phyloP scores from a whole-genome alignment of 495 filamentous ascomycete species.

The Penicilliopsis zonata region DNA sequence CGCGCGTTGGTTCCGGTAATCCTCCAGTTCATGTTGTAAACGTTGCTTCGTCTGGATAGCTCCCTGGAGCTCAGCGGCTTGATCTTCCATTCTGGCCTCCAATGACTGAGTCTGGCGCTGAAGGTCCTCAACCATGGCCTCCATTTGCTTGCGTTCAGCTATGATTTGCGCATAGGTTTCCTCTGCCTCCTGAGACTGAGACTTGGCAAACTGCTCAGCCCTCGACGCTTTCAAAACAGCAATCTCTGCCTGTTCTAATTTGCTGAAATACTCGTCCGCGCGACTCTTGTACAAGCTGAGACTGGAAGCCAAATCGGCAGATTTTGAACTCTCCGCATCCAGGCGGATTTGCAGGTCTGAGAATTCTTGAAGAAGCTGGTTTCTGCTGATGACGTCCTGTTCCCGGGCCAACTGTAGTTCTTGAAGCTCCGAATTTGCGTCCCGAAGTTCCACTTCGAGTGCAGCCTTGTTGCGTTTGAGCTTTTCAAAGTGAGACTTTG shows the following conservation, averaged over 20 bases:
- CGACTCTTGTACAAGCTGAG: slow-evolving; percentile 84
- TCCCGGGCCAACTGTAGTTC: slow-evolving; percentile 67
- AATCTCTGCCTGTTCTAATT: slow-evolving; percentile 94
- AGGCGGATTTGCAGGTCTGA: slow-evolving; percentile 89
- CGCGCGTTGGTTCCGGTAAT: slow-evolving; percentile 87
- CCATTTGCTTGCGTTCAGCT: slow-evolving; percentile 85
- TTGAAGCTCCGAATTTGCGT: slow-evolving; percentile 70
- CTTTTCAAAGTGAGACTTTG: slow-evolving; percentile 77
- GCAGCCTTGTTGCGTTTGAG: slow-evolving; percentile 65
- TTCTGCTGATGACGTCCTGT: slow-evolving; percentile 71
- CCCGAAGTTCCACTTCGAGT: slow-evolving; percentile 82
- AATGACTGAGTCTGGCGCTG: slow-evolving; percentile 79
- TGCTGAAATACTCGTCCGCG: slow-evolving; percentile 94
- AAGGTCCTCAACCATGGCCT: slow-evolving; percentile 77
- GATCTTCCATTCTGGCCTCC: slow-evolving; percentile 85
- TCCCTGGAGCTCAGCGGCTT: slow-evolving; percentile 76
- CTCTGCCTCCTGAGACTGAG: slow-evolving; percentile 79
- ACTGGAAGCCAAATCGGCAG: slow-evolving; percentile 72
- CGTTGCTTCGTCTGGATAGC: slow-evolving; percentile 87
- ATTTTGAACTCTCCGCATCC: slow-evolving; percentile 77
- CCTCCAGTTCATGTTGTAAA: slow-evolving; percentile 94
- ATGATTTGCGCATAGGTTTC: slow-evolving; percentile 83
- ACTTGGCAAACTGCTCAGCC: slow-evolving; percentile 87
- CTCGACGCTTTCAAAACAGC: slow-evolving; percentile 83
- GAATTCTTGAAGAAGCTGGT: slow-evolving; percentile 83